Conservation (phyloP, 768 basidiomycete genomes). For the Cytidiella melzeri region DNA sequence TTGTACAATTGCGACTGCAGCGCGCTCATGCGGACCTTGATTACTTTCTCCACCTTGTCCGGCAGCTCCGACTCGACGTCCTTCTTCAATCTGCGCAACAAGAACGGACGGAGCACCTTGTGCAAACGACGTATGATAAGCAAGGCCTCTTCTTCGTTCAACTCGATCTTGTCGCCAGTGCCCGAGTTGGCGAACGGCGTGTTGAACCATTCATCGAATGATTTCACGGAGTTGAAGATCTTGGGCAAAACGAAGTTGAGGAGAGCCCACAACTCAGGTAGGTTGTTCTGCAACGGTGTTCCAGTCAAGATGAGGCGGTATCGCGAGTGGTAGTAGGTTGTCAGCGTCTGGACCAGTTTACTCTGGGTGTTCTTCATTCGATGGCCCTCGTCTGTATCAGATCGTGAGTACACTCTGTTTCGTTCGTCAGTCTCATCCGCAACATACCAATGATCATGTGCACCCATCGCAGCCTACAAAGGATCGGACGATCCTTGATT, state of each 20-base stretch:
- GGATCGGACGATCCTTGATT: conserved; percentile 89
- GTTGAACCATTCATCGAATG: conserved; percentile 99
- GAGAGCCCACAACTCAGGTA: conserved; percentile 92
- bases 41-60: conserved; percentile 97
- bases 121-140: conserved; percentile 95
- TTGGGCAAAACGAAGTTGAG: conserved; percentile 93
- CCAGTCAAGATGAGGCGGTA: conserved; percentile 93
- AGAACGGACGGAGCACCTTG: conserved; percentile 93
- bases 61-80: conserved; percentile 95
- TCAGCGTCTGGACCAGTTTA: conserved; percentile 85
- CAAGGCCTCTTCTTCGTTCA: conserved; percentile 99
- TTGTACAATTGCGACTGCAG: conserved; percentile 90
- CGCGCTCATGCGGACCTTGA: conserved; percentile 92
- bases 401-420: conserved; percentile 6
- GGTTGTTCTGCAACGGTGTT: conserved; percentile 94
- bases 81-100: conserved; percentile 89
- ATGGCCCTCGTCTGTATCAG: conserved; percentile 80
- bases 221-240: conserved; percentile 98
- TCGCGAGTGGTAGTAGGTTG: conserved; percentile 87
- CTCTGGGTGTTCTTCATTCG: conserved; percentile 95
- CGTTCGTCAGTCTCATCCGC: too few species aligned
- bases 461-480: conserved; percentile 90
- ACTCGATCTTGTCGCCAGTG: conserved; percentile 93
- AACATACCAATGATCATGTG: conserved; percentile 91
- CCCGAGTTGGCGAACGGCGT: conserved; percentile 99